A percentile compares a stretch with the other conserved stretches of the same genome.
Conservation (phyloP, 768 basidiomycete genomes). For the Serendipita indica region DNA sequence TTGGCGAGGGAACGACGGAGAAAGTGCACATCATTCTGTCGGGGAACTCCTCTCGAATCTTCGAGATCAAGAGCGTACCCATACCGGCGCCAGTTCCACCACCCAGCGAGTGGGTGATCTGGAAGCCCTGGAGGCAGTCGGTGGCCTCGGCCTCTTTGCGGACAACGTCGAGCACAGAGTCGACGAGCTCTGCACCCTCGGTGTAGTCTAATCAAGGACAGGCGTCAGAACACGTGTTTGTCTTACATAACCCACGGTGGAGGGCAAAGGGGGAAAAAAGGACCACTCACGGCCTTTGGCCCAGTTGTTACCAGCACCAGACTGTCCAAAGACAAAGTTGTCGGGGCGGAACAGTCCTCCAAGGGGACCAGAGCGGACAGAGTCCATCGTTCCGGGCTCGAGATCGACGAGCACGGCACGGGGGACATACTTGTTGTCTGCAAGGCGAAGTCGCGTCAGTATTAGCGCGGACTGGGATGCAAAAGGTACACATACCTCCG, state of each 20-base stretch:
- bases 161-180: slow-evolving; percentile 94
- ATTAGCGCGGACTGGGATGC: neutral
- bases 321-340: slow-evolving; percentile 97
- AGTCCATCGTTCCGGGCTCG: slow-evolving; percentile 95
- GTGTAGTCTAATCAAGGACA: slow-evolving; percentile 51
- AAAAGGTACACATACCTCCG: slow-evolving; percentile 28
- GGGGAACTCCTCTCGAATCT: slow-evolving; percentile 97
- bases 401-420: slow-evolving; percentile 95
- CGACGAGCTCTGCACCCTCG: slow-evolving; percentile 96
- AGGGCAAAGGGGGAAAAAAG: no score
- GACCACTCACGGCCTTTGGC: slow-evolving; percentile 87
- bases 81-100: slow-evolving; percentile 99
- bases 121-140: slow-evolving; percentile 98
- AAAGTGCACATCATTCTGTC: slow-evolving; percentile 99
- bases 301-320: slow-evolving; percentile 99
- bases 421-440: slow-evolving; percentile 87
- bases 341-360: slow-evolving; percentile 92
- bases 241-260: slow-evolving; percentile 10
- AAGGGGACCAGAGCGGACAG: slow-evolving; percentile 77
- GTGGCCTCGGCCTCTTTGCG: slow-evolving; percentile 97
- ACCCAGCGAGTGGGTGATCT: slow-evolving; percentile 96
- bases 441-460: neutral
- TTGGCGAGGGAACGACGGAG: slow-evolving; percentile 94
- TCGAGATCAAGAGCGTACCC: slow-evolving; percentile 97
- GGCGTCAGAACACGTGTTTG: slow-evolving; percentile 14